Conservation (phyloP, 1,284 basidiomycete species). For the Serendipita sp. region DNA sequence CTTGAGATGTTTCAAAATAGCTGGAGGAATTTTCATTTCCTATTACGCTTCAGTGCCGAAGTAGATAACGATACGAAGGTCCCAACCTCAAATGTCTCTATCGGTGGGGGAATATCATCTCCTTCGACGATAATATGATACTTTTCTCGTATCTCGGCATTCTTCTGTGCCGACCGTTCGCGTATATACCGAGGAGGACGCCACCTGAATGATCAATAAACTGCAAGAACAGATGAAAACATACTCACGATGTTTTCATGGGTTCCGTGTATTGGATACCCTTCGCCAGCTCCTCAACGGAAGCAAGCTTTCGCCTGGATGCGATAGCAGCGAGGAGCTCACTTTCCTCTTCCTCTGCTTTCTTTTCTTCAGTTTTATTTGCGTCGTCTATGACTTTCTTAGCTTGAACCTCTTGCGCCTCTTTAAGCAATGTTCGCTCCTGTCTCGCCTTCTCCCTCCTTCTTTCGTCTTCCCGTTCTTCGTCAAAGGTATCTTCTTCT, state of each 20-base stretch:
- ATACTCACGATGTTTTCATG: constrained; percentile 60
- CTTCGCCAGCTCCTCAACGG: constrained; percentile 83
- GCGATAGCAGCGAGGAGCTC: constrained; percentile 86
- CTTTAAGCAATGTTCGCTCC: constrained; percentile 73
- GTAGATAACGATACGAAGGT: not conserved
- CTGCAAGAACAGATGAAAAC: constrained; percentile 9
- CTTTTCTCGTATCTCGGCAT: constrained; percentile 70
- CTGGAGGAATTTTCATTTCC: constrained; percentile 95
- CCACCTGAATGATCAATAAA: constrained; percentile 46
- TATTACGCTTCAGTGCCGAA: constrained; percentile 21
- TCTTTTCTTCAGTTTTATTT: constrained; percentile 71
- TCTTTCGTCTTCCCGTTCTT: constrained; percentile 61
- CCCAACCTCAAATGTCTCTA: constrained; percentile 70
- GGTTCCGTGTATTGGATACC: constrained; percentile 86
- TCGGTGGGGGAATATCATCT: constrained; percentile 84
- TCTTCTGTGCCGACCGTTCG: constrained; percentile 51
- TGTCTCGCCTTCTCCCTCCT: constrained; percentile 59
- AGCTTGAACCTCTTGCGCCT: constrained; percentile 85
- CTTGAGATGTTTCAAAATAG: constrained; percentile 70
- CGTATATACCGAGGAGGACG: constrained; percentile 73
- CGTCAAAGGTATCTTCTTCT: constrained; percentile 48
- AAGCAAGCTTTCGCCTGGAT: constrained; percentile 78
- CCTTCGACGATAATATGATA: constrained; percentile 89
- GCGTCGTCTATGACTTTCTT: constrained; percentile 73
- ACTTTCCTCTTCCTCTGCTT: constrained; percentile 76